Evolutionary conservation across 2,329 filamentous ascomycete species (phyloP).

Genomic region (Anisogramma anomala): DNA sequence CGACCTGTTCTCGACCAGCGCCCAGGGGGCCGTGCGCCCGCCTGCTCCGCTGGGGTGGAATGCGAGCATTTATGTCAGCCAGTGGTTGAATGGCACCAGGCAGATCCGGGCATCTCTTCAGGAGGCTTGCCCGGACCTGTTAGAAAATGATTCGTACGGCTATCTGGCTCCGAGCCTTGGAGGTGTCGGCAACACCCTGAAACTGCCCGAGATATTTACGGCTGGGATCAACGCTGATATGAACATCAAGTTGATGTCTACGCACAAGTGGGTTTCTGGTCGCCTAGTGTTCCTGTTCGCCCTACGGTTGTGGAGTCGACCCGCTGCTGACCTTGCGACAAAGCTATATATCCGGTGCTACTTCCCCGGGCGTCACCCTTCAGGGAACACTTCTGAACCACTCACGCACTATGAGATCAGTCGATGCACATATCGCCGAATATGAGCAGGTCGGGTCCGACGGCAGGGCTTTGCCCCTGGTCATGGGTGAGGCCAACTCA

Average conservation of each 20-base stretch:
- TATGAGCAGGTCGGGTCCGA: conserved; percentile 30
- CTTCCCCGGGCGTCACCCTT: conserved; percentile 48
- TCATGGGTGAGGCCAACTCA: conserved; percentile 51
- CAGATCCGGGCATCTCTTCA: conserved; percentile 35
- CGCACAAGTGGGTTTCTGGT: conserved; percentile 49
- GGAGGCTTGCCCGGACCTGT: conserved; percentile 38
- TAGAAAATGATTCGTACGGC: conserved; percentile 29
- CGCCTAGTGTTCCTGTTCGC: no score
- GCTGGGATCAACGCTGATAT: conserved; percentile 38
- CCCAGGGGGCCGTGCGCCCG: conserved; percentile 41
- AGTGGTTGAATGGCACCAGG: conserved; percentile 46
- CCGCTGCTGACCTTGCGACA: conserved; percentile 1
- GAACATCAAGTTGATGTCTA: conserved; percentile 41
- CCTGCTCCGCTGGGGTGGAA: conserved; percentile 30
- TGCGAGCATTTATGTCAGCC: conserved; percentile 41
- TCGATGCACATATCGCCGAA: conserved; percentile 37
- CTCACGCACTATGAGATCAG: conserved; percentile 36
- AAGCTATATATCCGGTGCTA: conserved; percentile 52
- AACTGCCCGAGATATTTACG: conserved; percentile 38
- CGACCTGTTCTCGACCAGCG: conserved; percentile 43
- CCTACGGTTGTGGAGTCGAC: no score
- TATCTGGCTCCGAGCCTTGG: conserved; percentile 50
- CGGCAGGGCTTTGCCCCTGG: conserved; percentile 33
- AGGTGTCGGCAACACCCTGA: conserved; percentile 38
- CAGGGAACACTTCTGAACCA: conserved; percentile 55